Base-by-base conservation (phyloP, 2,329 filamentous ascomycete genomes). In the Hortaea werneckii region DNA sequence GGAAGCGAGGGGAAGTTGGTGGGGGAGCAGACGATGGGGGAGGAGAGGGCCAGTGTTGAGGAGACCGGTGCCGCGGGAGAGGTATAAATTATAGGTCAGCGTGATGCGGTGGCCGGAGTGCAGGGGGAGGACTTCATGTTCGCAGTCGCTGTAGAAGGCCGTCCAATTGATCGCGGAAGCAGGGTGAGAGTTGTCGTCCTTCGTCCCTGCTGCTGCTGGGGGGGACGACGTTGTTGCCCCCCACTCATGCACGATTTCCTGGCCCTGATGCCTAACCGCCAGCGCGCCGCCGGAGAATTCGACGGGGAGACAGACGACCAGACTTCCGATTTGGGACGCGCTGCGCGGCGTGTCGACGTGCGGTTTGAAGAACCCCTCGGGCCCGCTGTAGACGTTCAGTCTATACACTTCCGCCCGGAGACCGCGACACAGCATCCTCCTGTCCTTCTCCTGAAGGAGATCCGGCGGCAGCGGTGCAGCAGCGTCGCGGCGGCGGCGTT, bases 21-120 rank as follows among this genome's bases (percentile, higher is more conserved):
- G 52, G 5, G 64, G 55, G 44, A 69, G 59, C 34, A 69, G 53
- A n/a, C n/a, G n/a, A n/a, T n/a, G n/a, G n/a, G n/a, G n/a, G n/a
- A 38, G 48, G 6, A 45, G 38, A 20, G 46, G 41, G 4, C 48
- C 43, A 7, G 50, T 58, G 41, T 51, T 54, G 7, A 62, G 55
- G 10, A 61, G 54, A 6, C 62, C 65, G 11, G 61, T 55, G 4
- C 65, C 61, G 20, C 61, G 56, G 1, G 63, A 60, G 8, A 67
- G 59, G 50, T 69, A 78, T 1, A 82, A 62, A 47, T 80, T 80
- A 61, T 82, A 81, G 0, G 77, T 80, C 20, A 82, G 56, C 0
- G 75, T 80, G 11, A 82, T 50, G 0, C 75, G 71, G 46, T 80
- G 67, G 0, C 77, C 77, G 1, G 61, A 51, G 0, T 61, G 73